Base-by-base conservation (phyloP, 2,329 filamentous ascomycete species). In the Sarocladium kiliense region DNA sequence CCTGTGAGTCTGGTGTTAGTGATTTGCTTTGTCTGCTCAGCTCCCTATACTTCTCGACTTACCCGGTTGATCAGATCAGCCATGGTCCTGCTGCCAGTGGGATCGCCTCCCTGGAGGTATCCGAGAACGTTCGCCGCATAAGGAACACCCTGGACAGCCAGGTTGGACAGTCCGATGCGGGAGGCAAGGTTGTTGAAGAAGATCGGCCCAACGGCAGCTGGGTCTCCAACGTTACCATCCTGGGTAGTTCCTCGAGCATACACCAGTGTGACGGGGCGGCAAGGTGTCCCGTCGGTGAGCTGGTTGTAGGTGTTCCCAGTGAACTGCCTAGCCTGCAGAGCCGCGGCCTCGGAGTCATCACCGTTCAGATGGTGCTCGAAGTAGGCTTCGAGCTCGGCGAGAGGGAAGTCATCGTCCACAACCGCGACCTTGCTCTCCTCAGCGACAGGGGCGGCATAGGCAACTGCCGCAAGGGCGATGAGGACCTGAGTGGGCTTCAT, bases 181-280 rank as follows among this genome's bases (percentile, higher is more conserved):
- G 62, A 47, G 9, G 68, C 69, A 1, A 83, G 63, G 2, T 74
- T 72, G 36, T 72, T 66, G 57, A 78, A 77, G 59, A 82, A 76
- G 1, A 76, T 73, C 2, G 79, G 79, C 1, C 80, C 80, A 26
- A 59, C 58, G 32, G 58, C 58, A 2, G 74, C 70, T 5, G 75
- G 58, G 23, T 62, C 63, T 21, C 80, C 80, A 51, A 83, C 75
- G 60, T 80, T 82, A 39, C 78, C 78, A 1, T 58, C 34, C 65
- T 82, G 78, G 5, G 72, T 75, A 3, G 79, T 81, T 9, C 80
- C 80, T 18, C 80, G 74, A n/a, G 80, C 80, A 60, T 79, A 83
- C 60, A 84, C 75, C 53, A 83, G 65, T 7, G 78, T 82, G 58
- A 79, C 71, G 30, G 54, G 39, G 14, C 54, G 54, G 30, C 54